Evolutionary conservation across 345 rosid genomes (phyloP), one percentile per base, ranked within the genome.

Genomic region (Gossypium raimondii): DNA sequence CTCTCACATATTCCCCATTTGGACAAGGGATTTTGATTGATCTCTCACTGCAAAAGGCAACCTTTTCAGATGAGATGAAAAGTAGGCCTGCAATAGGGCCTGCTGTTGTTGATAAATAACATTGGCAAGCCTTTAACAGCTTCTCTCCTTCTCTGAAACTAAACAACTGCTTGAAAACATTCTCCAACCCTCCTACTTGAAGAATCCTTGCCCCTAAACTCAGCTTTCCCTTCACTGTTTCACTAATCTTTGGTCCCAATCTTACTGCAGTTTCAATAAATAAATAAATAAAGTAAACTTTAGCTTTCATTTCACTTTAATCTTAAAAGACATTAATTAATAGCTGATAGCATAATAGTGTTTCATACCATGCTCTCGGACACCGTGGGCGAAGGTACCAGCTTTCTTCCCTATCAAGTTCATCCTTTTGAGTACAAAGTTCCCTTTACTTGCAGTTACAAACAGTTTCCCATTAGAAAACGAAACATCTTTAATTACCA

Each of bases 1-100:
- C 75, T 34, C 85, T 84, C 1, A 25, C 73, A 9, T 61, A 5
- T 68, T 81, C 87, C 50, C 93, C 93, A 2, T 83, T 50, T 24
- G 79, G 72, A 12, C 84, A 85, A 74, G 81, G 69, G 63, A 85
- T 71, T 7, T 80, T 82, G 72, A 85, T 82, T 0, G 84, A 85
- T 74, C 76, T 82, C 11, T 85, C 82, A 2, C 87, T 85, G 78
- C 87, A 85, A 62, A 85, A 85, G 1, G 85, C 79, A 44, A 85
- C 63, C 84, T 82, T 82, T 43, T 72, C 45, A 16, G 85, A 76
- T 11, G 87, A 80, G 50, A 85, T 82, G 77, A 88, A 88, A 44
- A 88, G 84, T 45, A 86, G 78, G 14, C 92, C 92, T 1, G 90
- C 78, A 12, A 85, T 85, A 13, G 92, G 92, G 64, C 90, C 86